Evolutionary conservation across 2,329 filamentous ascomycete species (phyloP).

Genomic region (Penicillium occitanis): DNA sequence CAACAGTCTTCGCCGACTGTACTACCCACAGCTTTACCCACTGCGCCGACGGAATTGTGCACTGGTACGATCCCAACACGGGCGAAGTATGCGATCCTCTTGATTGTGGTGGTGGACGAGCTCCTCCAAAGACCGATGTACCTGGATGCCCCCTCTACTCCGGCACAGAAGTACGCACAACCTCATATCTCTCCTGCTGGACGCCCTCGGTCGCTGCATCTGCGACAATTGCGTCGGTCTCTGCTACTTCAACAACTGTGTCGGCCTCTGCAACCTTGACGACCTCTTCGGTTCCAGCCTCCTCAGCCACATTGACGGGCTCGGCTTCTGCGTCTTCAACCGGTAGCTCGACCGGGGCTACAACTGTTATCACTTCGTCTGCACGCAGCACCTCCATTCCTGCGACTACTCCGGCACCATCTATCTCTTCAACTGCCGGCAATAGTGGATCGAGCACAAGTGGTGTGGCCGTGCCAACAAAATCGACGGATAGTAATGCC

Average conservation of each 20-base stretch:
- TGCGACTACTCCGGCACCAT: background rate
- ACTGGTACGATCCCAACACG: conserved; percentile 25
- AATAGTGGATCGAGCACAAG: background rate
- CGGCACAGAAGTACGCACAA: conserved; percentile 20
- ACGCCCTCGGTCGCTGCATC: conserved; percentile 15
- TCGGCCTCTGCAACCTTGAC: background rate
- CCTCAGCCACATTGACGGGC: background rate
- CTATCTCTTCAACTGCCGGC: background rate
- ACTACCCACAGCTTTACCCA: conserved; percentile 20
- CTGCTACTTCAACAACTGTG: background rate
- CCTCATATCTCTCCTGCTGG: conserved; percentile 24
- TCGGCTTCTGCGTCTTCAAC: background rate
- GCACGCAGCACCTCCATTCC: background rate
- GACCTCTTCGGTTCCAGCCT: background rate
- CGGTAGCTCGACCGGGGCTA: background rate
- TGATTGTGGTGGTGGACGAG: conserved; percentile 26
- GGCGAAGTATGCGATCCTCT: conserved; percentile 27
- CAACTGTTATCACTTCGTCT: background rate
- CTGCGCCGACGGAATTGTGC: conserved; percentile 22
- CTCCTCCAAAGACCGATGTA: conserved; percentile 21
- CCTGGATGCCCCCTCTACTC: conserved; percentile 23
- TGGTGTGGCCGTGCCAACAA: background rate
- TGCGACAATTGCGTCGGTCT: conserved; percentile 7
- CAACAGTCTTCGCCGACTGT: conserved; percentile 16
- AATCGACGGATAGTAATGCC: background rate